Evolutionary conservation across 208 protist species (phyloP), one percentile per base, ranked within the genome.

Genomic region (Leishmania tropica): DNA sequence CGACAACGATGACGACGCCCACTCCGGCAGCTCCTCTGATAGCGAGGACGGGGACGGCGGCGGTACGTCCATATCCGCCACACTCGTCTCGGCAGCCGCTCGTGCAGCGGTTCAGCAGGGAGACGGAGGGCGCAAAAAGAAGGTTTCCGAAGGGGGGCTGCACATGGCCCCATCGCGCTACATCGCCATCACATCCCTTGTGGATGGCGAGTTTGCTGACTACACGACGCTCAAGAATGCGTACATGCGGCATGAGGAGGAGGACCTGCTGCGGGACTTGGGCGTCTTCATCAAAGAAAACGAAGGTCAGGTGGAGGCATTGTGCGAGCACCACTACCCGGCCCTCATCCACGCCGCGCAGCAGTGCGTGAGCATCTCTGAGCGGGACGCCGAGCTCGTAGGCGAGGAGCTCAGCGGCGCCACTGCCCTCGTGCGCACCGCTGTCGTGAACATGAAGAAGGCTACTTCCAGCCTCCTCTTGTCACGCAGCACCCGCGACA

Each of bases 151-250:
- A 8, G 80, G 82, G 24, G 53, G 90, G 40, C 87, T 65, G 87
- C 75, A 76, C 88, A 74, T 92, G 68, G 86, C 90, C 8, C 93
- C 94, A 10, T 92, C 92, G 62, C 90, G 94, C 37, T 96, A 96
- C 85, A 92, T 95, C 47, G 92, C 92, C 42, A 90, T 98, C 73
- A 92, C 92, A 37, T 97, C 95, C 10, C 88, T 97, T 60, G 93
- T 97, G 24, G 92, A 97, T 75, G 93, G 92, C 21, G 93, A 98
- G 84, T 98, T 98, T 64, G 94, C 92, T 0, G 95, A 98, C 83
- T 98, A 98, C 88, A 91, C 89, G 6, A 89, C 93, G 28, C 81
- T 98, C 42, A 90, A 91, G 74, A 92, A 92, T 65, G 93, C 94
- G 2, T 98, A 97, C 86, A 80, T 95, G 67, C 90, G 89, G 10